These are phyloP conservation scores for Bolboschoenus planiculmis DNA, from an alignment of 176 grass and related monocot species.

Conservation along the genomic window DNA sequence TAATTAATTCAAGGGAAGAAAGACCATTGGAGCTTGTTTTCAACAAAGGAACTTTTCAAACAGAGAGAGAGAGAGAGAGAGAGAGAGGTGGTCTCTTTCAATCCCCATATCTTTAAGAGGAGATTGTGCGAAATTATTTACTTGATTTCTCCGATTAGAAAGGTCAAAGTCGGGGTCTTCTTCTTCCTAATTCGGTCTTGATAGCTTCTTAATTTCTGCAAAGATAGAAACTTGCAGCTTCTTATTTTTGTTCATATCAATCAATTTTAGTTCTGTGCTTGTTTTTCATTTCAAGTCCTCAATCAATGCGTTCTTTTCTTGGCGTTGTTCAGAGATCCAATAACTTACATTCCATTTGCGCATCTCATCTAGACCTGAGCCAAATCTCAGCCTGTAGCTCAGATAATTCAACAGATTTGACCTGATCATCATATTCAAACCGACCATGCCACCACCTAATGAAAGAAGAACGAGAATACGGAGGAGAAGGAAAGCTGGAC, in stretches of 20 bases:
- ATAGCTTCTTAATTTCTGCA: neutral
- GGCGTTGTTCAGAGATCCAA: conserved; percentile 5
- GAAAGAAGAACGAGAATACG: conserved; percentile 15
- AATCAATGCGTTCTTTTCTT: neutral
- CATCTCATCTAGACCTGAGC: neutral
- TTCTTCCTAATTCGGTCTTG: neutral
- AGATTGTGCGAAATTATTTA: neutral
- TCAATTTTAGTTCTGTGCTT: neutral
- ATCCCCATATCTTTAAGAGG: neutral
- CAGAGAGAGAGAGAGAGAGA: neutral
- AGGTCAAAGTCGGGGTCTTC: conserved; percentile 3
- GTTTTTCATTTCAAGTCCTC: neutral
- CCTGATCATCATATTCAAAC: neutral
- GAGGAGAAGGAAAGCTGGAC: conserved; percentile 38
- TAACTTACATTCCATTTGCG: neutral
- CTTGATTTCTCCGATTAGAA: conserved; percentile 17
- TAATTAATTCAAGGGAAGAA: neutral
- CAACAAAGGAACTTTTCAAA: neutral
- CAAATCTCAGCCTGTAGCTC: neutral
- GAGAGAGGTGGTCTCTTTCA: conserved; percentile 3
- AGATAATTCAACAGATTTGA: neutral
- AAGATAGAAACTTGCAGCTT: conserved; percentile 4
- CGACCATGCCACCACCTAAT: conserved; percentile 1
- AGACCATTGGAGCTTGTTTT: neutral
- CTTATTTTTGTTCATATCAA: neutral